Evolutionary conservation across 2,329 filamentous ascomycete genomes (phyloP).

Genomic region (Scorias spongiosa): DNA sequence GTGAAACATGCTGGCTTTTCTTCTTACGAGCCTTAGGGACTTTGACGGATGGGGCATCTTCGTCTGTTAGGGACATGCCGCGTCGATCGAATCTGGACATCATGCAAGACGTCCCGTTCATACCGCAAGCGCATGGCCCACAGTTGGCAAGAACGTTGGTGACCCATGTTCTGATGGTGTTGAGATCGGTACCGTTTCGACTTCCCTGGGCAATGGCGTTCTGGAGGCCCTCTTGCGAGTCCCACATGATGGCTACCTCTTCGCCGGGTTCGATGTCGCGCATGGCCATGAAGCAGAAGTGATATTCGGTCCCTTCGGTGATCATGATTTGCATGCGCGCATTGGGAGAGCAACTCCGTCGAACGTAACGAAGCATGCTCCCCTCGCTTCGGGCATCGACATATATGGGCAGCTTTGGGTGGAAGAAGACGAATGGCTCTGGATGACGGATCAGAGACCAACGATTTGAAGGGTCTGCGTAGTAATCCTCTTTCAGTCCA

Average conservation of each 20-base stretch:
- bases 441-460: slow-evolving; percentile 34
- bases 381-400: slow-evolving; percentile 85
- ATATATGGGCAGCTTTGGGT: slow-evolving; percentile 74
- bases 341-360: slow-evolving; percentile 83
- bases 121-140: slow-evolving; percentile 62
- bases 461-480: slow-evolving; percentile 28
- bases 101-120: slow-evolving; percentile 18
- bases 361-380: slow-evolving; percentile 72
- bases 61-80: slow-evolving; percentile 1
- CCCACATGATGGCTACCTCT: slow-evolving; percentile 52
- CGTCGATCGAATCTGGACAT: slow-evolving; percentile 22
- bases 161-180: slow-evolving; percentile 44
- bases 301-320: slow-evolving; percentile 62
- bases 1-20: slow-evolving; percentile 35
- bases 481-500: slow-evolving; percentile 33
- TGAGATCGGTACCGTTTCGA: slow-evolving; percentile 12
- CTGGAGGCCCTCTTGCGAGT: slow-evolving; percentile 19
- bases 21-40: slow-evolving; percentile 29
- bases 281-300: slow-evolving; percentile 85
- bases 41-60: slow-evolving; percentile 16
- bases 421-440: slow-evolving; percentile 47
- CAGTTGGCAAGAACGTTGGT: slow-evolving; percentile 59
- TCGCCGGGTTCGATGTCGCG: slow-evolving; percentile 56
- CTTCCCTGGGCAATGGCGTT: slow-evolving; percentile 4
- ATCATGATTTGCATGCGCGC: slow-evolving; percentile 77